phyloP scores from a whole-genome alignment of 495 filamentous ascomycete genomes.

The Tuber borchii region DNA sequence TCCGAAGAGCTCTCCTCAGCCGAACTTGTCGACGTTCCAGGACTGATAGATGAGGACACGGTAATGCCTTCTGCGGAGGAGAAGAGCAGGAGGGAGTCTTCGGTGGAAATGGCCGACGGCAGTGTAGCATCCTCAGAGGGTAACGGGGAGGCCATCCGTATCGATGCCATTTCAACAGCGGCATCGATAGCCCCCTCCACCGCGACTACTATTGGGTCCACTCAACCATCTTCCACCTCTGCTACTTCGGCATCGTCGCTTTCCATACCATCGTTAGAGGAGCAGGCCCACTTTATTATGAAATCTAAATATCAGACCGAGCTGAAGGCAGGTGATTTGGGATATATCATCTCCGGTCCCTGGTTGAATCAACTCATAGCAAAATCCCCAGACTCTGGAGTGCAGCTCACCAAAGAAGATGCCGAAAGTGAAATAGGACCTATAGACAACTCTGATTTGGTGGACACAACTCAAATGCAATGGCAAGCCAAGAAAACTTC shows the following conservation, averaged over 20 bases:
- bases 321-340: conserved; percentile 61
- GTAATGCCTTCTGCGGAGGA: conserved; percentile 16
- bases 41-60: conserved; percentile 40
- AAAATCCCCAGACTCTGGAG: conserved; percentile 46
- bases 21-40: conserved; percentile 20
- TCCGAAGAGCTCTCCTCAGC: conserved; percentile 32
- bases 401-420: conserved; percentile 56
- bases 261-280: conserved; percentile 57
- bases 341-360: conserved; percentile 66
- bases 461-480: conserved; percentile 39
- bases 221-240: conserved; percentile 24
- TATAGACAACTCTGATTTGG: conserved; percentile 75
- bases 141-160: neutral
- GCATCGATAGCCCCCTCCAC: conserved; percentile 23
- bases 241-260: conserved; percentile 31
- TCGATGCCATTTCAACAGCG: conserved; percentile 16
- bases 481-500: conserved; percentile 15
- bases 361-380: conserved; percentile 75
- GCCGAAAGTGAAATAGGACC: conserved; percentile 66
- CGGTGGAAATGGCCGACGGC: conserved; percentile 42
- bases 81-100: conserved; percentile 33
- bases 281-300: conserved; percentile 67
- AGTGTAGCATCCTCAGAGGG: conserved; percentile 13
- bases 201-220: conserved; percentile 15
- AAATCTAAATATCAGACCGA: conserved; percentile 49